Evolutionary conservation across 495 filamentous ascomycete genomes (phyloP), one percentile per base, ranked within the genome.

Genomic region (Letharia lupina): DNA sequence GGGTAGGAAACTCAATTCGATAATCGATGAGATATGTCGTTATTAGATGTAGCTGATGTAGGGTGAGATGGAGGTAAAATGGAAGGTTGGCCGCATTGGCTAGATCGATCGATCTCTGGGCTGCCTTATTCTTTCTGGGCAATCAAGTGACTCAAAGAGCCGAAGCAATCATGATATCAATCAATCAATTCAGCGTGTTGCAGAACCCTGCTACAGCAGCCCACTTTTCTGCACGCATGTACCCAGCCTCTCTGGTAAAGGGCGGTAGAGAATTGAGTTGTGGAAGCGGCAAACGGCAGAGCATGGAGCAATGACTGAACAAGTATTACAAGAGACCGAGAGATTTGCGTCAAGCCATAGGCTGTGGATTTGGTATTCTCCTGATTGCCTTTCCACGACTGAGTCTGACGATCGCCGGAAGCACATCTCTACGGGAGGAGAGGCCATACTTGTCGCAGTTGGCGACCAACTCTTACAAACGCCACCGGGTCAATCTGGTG

Each of bases 391-490:
- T 42, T 59, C 56, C 48, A 9, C 63, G 7, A 23, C 20, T 63
- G 33, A 54, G 58, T 39, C 63, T 60, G 65, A 48, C 52, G 4
- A 68, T 48, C 61, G n/a, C 40, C 61, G 45, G 31, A 70, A 68
- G 28, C 18, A 61, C 47, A 35, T 20, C 20, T 58, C 48, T 67
- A 76, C 41, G 73, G 75, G 10, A 79, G 71, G 57, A 81, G 70
- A 20, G 78, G 78, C 79, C 79, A 81, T 56, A 80, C 64, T 20
- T 72, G 73, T 63, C 79, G 69, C 59, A 80, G 66, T 56, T 62
- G 66, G 23, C 70, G 68, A 59, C 76, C 72, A 61, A 78, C 69
- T 50, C 73, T 66, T 67, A 64, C 71, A 42, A 82, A 81, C 66
- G 73, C 66, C 33, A 67, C 72, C 31, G 72, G 70, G 68, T 82